phyloP scores from a whole-genome alignment of 2,329 filamentous ascomycete species.

The Grosmannia serpens region DNA sequence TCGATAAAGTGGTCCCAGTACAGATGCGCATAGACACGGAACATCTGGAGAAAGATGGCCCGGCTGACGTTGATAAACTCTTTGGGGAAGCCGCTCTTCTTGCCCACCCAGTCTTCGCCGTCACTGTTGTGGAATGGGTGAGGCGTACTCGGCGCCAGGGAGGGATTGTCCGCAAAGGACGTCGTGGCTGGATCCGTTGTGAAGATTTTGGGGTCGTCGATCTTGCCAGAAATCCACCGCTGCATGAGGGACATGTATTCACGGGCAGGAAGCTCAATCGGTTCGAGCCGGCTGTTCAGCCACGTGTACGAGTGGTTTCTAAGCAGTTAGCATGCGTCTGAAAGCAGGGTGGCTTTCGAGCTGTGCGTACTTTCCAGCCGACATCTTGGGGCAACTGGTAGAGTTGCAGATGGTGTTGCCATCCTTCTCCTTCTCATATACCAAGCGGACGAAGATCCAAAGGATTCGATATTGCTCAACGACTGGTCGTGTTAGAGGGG shows the following conservation, averaged over 20 bases:
- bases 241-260: slow-evolving; percentile 95
- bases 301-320: slow-evolving; percentile 94
- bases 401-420: slow-evolving; percentile 74
- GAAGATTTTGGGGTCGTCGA: slow-evolving; percentile 81
- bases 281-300: slow-evolving; percentile 78
- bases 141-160: background rate
- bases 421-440: slow-evolving; percentile 75
- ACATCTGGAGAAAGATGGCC: slow-evolving; percentile 95
- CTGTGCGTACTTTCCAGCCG: slow-evolving; percentile 70
- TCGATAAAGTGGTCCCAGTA: slow-evolving; percentile 93
- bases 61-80: slow-evolving; percentile 86
- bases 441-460: slow-evolving; percentile 78
- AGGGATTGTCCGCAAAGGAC: slow-evolving; percentile 51
- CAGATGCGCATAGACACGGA: slow-evolving; percentile 93
- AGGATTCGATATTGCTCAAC: slow-evolving; percentile 87
- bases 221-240: slow-evolving; percentile 94
- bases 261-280: slow-evolving; percentile 81
- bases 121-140: background rate
- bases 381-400: slow-evolving; percentile 80
- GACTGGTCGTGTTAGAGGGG: slow-evolving; percentile 39
- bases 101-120: slow-evolving; percentile 67
- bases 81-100: slow-evolving; percentile 82
- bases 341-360: background rate
- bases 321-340: background rate
- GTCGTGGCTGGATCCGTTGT: slow-evolving; percentile 69